These are phyloP conservation scores for Aspergillus candidus DNA, from an alignment of 2,329 filamentous ascomycete genomes.

Conservation along the genomic window DNA sequence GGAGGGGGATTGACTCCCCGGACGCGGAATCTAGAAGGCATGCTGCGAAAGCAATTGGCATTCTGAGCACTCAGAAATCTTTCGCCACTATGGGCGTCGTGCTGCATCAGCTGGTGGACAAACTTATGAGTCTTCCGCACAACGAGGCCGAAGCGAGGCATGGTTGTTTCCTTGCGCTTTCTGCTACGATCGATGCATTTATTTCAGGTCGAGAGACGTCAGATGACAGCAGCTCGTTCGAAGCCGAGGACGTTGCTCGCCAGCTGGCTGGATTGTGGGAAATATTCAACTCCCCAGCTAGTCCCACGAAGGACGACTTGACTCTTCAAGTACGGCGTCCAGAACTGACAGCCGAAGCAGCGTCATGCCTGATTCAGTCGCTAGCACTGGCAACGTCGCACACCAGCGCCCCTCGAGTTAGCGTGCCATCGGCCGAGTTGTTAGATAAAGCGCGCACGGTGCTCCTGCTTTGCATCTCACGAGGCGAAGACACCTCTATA, in stretches of 20 bases:
- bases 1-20: constrained; percentile 80
- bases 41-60: constrained; percentile 64
- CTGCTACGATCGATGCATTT: constrained; percentile 33
- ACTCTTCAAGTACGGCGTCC: constrained; percentile 36
- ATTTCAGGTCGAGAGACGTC: constrained; percentile 14
- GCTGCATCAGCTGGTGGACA: constrained; percentile 28
- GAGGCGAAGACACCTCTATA: constrained; percentile 37
- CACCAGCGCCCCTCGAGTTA: constrained; percentile 4
- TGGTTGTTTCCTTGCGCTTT: constrained; percentile 38
- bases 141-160: constrained; percentile 40
- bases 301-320: constrained; percentile 34
- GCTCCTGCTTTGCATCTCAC: constrained; percentile 35
- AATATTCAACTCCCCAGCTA: constrained; percentile 29
- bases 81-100: constrained; percentile 27
- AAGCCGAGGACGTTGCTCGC: constrained; percentile 20
- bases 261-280: constrained; percentile 32
- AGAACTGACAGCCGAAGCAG: constrained; percentile 38
- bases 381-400: constrained; percentile 26
- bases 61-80: constrained; percentile 28
- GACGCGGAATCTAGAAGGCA: constrained; percentile 68
- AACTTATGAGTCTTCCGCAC: constrained; percentile 32
- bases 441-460: constrained; percentile 27
- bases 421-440: constrained; percentile 16
- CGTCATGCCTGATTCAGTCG: constrained; percentile 34
- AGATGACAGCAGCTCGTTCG: constrained; percentile 14